A percentile compares a stretch with the other conserved stretches of the same genome.
phyloP scores from a whole-genome alignment of 1,139 yeast species.

The Suhomyces choctaworum region DNA sequence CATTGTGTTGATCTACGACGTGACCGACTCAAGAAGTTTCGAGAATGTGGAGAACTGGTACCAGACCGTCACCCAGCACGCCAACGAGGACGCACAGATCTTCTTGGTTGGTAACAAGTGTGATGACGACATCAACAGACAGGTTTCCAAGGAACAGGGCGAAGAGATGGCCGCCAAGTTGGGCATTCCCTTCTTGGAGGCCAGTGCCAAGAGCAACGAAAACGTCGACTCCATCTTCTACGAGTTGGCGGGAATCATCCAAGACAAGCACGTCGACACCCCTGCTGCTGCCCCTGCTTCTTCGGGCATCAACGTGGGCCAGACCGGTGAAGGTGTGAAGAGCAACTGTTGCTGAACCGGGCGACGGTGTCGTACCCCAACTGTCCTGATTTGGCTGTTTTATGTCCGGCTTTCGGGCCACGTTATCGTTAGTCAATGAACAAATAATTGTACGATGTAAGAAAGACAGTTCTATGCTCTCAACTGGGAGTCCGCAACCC shows the following conservation, averaged over 20 bases:
- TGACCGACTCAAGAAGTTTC: conserved; percentile 91
- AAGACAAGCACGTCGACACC: conserved; percentile 65
- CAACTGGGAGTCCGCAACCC: no score
- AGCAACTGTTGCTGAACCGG: conserved; percentile 47
- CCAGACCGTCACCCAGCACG: conserved; percentile 93
- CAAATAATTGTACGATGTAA: no score
- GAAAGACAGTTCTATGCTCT: no score
- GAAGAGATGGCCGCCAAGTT: conserved; percentile 83
- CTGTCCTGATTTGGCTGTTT: no score
- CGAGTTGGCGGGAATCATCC: conserved; percentile 84
- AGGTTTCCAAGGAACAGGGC: conserved; percentile 86
- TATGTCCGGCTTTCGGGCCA: no score
- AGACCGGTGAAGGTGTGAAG: conserved; percentile 32
- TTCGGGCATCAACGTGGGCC: conserved; percentile 50
- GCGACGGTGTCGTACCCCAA: no score
- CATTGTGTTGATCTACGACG: conserved; percentile 92
- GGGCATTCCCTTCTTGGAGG: conserved; percentile 89
- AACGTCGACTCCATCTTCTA: conserved; percentile 92
- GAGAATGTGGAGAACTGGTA: conserved; percentile 87
- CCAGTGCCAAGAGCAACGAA: conserved; percentile 90
- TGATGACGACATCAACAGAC: conserved; percentile 77
- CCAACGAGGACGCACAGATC: conserved; percentile 92
- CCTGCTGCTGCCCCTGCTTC: conserved; percentile 23
- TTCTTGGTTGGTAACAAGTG: conserved; percentile 94
- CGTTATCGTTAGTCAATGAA: no score